Base-by-base conservation (phyloP, 257 asterid genomes). In the Linaria vulgaris region DNA sequence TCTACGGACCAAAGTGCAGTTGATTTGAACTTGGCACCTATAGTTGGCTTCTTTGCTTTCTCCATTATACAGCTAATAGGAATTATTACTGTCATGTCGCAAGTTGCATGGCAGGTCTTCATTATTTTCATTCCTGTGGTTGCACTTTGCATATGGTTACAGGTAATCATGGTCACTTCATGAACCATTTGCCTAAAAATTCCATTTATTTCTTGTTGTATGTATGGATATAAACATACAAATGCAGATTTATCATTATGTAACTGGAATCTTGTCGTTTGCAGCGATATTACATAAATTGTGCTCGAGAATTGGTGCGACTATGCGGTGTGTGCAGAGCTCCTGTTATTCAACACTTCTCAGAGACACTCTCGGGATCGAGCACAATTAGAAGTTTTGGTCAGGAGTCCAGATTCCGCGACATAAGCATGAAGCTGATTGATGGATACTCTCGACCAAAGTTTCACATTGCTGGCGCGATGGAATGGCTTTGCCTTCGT, bases 401-500 rank as follows among this genome's bases (percentile, higher is more conserved):
- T 69, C 97, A 89, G 63, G 82, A 87, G 61, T 41, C 79, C 1
- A 76, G 97, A 69, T 92, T 92, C 69, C 79, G 79, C 30, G 94
- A 83, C 45, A 52, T 72, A 48, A 79, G 78, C 76, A 85, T 88
- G 99, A 82, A 64, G 62, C 77, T 85, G 16, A 83, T 92, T 17
- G 98, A 92, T 72, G 87, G 72, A 71, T 89, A 91, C 74, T 86
- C 96, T 1, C 73, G 96, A 14, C 95, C 97, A 8, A 85, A 79
- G 76, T 88, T 91, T 68, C 84, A 91, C 63, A 68, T 62, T 16
- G 56, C 90, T 59, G 90, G 74, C 38, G 97, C 97, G 9, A 88
- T 85, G 97, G 95, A 91, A 78, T 88, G 98, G 98, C 83, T 91
- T 12, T 86, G 92, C 82, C 69, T 88, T 59, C 96, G 97, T 50